Evolutionary conservation across 2,329 filamentous ascomycete genomes (phyloP).

Genomic region (Gaeumannomyces sp.): DNA sequence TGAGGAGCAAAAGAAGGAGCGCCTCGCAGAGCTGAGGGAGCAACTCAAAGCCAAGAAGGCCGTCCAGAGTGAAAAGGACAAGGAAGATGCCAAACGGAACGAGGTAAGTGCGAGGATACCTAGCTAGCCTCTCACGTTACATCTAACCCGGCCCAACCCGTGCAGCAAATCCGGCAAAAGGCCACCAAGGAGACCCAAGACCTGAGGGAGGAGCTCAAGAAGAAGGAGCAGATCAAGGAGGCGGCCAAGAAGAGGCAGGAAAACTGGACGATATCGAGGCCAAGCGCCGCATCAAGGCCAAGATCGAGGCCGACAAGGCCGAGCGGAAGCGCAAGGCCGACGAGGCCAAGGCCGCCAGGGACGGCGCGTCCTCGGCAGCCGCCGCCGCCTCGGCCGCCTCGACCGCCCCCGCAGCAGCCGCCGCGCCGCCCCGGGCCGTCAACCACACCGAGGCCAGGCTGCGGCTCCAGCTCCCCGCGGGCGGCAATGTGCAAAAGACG

Average conservation of each 20-base stretch:
- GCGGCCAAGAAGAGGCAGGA: conserved; percentile 80
- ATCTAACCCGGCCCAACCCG: conserved; percentile 11
- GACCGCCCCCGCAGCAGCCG: conserved; percentile 42
- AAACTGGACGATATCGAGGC: conserved; percentile 76
- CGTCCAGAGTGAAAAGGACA: conserved; percentile 63
- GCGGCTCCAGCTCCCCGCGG: conserved; percentile 64
- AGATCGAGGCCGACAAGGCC: conserved; percentile 92
- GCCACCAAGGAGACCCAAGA: conserved; percentile 85
- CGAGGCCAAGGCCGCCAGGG: conserved; percentile 75
- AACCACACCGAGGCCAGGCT: conserved; percentile 77
- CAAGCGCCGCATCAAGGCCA: conserved; percentile 82
- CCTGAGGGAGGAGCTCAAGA: conserved; percentile 78
- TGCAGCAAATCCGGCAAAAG: conserved; percentile 68
- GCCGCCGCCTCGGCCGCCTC: conserved; percentile 36
- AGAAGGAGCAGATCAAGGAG: conserved; percentile 89
- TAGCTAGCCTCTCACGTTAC: neutral
- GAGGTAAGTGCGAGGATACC: conserved; percentile 50
- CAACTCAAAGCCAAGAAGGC: conserved; percentile 69
- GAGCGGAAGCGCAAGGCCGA: conserved; percentile 82
- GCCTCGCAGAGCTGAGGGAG: conserved; percentile 66
- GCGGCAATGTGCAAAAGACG: conserved; percentile 77
- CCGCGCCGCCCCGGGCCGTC: conserved; percentile 59
- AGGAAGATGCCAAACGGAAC: conserved; percentile 76
- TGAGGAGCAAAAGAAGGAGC: conserved; percentile 82
- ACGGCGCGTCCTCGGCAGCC: conserved; percentile 52